Conservation (phyloP, 441 rosid species). For the Melastoma candidum region DNA sequence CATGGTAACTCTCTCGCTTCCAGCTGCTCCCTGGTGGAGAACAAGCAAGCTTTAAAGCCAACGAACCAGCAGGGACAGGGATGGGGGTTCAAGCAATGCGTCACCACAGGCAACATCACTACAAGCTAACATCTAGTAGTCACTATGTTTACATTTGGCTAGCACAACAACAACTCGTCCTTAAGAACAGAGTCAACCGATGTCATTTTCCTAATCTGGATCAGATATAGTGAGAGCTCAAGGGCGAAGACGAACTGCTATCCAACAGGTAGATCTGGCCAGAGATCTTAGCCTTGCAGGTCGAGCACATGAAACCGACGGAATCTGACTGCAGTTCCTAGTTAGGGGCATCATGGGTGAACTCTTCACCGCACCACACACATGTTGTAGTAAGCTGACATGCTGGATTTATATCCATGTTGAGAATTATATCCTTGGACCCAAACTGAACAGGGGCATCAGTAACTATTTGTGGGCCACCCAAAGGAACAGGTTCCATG, state of each 20-base stretch:
- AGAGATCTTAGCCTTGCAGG: constrained; percentile 58
- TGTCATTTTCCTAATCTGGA: too few species aligned
- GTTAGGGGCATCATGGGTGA: constrained; percentile 41
- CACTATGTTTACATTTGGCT: too few species aligned
- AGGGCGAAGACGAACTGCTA: constrained; percentile 7
- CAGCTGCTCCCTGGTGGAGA: constrained; percentile 36
- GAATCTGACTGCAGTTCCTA: constrained; percentile 49
- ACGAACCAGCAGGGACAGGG: too few species aligned
- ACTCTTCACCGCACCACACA: constrained; percentile 65
- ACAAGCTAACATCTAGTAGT: too few species aligned
- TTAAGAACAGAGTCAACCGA: too few species aligned
- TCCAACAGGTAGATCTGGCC: constrained; percentile 28
- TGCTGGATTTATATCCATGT: constrained; percentile 9
- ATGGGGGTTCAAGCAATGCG: too few species aligned
- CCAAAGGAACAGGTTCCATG: constrained; percentile 23
- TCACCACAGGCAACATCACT: too few species aligned
- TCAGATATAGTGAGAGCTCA: constrained; percentile 6
- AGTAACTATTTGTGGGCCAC: constrained; percentile 27
- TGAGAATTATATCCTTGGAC: constrained; percentile 23
- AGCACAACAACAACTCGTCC: too few species aligned
- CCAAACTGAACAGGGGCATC: constrained; percentile 29
- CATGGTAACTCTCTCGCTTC: constrained; percentile 57
- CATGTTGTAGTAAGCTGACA: constrained; percentile 35
- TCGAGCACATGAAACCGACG: constrained; percentile 61
- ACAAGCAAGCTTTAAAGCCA: too few species aligned